Evolutionary conservation across 2,329 filamentous ascomycete species (phyloP), one percentile per base, ranked within the genome.

Genomic region (Pezicula rhizophila): DNA sequence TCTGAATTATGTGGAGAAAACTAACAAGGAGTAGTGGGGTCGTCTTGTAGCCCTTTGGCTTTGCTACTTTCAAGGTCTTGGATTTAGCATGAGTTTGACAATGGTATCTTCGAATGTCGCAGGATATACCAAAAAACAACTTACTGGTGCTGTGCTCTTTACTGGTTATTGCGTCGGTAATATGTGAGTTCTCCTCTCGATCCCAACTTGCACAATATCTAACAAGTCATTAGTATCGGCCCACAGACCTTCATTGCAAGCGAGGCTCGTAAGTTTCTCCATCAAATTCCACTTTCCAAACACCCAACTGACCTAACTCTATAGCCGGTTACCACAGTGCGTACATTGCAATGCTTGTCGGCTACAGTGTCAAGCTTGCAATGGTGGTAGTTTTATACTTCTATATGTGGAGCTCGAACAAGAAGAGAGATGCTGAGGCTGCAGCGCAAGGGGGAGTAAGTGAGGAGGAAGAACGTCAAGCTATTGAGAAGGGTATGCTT

Each of bases 41-140:
- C 67, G 76, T 2, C 64, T 81, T 2, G 77, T 80, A 4, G 76
- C 72, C 0, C 68, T 80, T 4, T 81, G 77, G 76, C 66, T 82
- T 12, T 78, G 73, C 52, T 78, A 71, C 55, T 78, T 78, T 57
- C 73, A 77, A 53, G 73, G 73, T 0, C 54, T 78, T 6, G 74
- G 75, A 1, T 79, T 79, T 56, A 74, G 70, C 39, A 72, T 79
- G 66, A 72, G 68, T 48, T 59, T 79, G 51, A 78, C 74, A 0
- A 76, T 78, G 60, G 67, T 79, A 25, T 73, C 67, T 50, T 72
- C 68, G 10, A 80, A 80, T 57, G 66, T 78, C 12, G 75, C 73
- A 0, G 75, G 77, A 0, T 77, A 72, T 43, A 79, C 75, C 2
- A 80, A 79, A 65, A 78, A 78, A 57, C 72, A 75, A 55, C 61